A percentile compares a stretch with the other conserved stretches of the same genome.
These are phyloP conservation scores for Fusarium sp. DNA, from an alignment of 2,329 filamentous ascomycete species.

Conservation along the genomic window DNA sequence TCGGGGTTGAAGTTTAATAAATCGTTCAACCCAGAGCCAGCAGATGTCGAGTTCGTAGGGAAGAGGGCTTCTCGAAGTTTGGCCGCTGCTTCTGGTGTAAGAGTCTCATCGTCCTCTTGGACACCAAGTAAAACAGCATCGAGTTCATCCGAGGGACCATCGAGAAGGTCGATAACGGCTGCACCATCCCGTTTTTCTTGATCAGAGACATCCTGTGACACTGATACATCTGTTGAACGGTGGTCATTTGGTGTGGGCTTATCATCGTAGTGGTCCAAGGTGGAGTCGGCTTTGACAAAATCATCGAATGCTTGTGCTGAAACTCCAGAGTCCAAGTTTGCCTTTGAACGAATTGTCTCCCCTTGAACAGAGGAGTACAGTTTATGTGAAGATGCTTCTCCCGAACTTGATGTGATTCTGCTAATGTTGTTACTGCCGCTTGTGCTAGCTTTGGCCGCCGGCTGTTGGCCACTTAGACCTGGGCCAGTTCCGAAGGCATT, in stretches of 20 bases:
- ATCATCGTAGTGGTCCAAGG: conserved; percentile 22
- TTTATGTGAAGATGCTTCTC: conserved; percentile 42
- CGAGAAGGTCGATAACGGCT: conserved; percentile 56
- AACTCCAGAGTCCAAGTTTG: conserved; percentile 42
- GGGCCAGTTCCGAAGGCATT: conserved; percentile 41
- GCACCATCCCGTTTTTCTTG: conserved; percentile 52
- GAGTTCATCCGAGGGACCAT: conserved; percentile 40
- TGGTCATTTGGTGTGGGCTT: not conserved
- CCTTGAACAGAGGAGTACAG: conserved; percentile 24
- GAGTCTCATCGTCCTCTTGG: conserved; percentile 32
- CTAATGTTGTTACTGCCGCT: conserved; percentile 26
- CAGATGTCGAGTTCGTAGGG: conserved; percentile 23
- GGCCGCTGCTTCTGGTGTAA: conserved; percentile 47
- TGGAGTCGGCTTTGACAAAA: conserved; percentile 31
- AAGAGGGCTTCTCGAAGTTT: conserved; percentile 56
- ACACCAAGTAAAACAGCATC: conserved; percentile 34
- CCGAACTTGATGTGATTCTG: conserved; percentile 24
- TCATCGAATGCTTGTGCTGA: conserved; percentile 50
- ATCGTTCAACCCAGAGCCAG: conserved; percentile 54
- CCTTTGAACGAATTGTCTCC: conserved; percentile 33
- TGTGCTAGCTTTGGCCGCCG: conserved; percentile 38
- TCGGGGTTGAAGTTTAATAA: conserved; percentile 64
- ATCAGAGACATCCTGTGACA: conserved; percentile 9
- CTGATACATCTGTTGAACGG: not conserved
- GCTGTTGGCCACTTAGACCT: conserved; percentile 25